phyloP scores from a whole-genome alignment of 2,329 filamentous ascomycete genomes.

The Exophiala spinifera region DNA sequence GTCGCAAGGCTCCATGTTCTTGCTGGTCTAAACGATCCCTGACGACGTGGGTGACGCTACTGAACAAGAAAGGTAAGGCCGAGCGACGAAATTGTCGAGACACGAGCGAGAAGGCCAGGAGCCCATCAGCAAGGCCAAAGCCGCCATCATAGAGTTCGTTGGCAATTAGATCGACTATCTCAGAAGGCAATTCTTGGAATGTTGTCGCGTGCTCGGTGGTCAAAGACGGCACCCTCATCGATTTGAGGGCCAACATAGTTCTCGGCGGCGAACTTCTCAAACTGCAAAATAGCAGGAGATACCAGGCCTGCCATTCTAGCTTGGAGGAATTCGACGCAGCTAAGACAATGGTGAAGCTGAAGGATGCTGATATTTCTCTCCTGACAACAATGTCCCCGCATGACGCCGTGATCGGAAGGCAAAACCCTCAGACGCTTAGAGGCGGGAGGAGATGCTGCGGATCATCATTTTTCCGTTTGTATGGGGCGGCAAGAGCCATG shows the following conservation, averaged over 20 bases:
- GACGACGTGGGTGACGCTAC: slow-evolving; percentile 16
- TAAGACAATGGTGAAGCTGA: background rate
- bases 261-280: background rate
- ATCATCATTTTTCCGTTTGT: background rate
- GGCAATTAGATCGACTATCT: slow-evolving; percentile 21
- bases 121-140: slow-evolving; percentile 11
- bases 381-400: background rate
- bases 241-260: slow-evolving; percentile 21
- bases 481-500: background rate
- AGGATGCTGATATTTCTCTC: background rate
- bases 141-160: slow-evolving; percentile 16
- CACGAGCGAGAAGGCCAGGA: slow-evolving; percentile 18
- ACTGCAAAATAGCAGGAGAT: no score
- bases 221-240: slow-evolving; percentile 11
- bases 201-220: slow-evolving; percentile 15
- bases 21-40: slow-evolving; percentile 12
- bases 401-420: background rate
- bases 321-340: background rate
- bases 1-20: slow-evolving; percentile 8
- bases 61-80: slow-evolving; percentile 19
- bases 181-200: slow-evolving; percentile 13
- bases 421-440: no score
- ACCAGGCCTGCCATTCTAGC: background rate
- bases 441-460: background rate
- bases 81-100: slow-evolving; percentile 17